phyloP scores from a whole-genome alignment of 345 rosid species.

The Gossypioides kirkii region DNA sequence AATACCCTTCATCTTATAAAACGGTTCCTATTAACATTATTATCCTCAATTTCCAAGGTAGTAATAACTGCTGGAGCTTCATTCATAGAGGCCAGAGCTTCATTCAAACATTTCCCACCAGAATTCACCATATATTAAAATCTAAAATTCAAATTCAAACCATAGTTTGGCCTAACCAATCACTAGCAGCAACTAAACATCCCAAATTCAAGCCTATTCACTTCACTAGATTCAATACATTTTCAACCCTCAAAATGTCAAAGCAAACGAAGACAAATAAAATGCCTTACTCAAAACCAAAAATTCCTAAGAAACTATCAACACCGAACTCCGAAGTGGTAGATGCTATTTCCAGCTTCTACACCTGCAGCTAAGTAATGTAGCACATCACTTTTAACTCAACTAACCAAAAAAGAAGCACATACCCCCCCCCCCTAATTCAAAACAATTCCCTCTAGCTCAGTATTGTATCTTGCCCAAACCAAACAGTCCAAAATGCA shows the following conservation, averaged over 20 bases:
- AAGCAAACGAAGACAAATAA: not conserved
- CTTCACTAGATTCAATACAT: not conserved
- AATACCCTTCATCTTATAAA: not conserved
- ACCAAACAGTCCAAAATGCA: not conserved
- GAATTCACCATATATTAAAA: not conserved
- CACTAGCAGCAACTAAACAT: not conserved
- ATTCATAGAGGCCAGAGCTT: not conserved
- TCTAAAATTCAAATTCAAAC: constrained; percentile 1
- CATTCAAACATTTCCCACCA: not conserved
- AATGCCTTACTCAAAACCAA: not conserved
- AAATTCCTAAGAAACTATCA: not conserved
- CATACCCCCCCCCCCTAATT: not conserved
- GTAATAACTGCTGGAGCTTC: not conserved
- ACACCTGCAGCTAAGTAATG: not conserved
- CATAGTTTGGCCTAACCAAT: not conserved
- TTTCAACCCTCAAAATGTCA: not conserved
- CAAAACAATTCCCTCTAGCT: constrained; percentile 11
- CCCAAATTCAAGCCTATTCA: constrained; percentile 5
- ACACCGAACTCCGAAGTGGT: not conserved
- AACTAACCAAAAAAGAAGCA: not conserved
- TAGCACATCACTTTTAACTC: not conserved
- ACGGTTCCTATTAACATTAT: not conserved
- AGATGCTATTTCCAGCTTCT: not conserved
- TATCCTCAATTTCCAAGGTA: not conserved
- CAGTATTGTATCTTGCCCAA: not conserved